Percentiles rank a stretch among this genome's conserved stretches.
Evolutionary conservation across 306 rosid genomes (phyloP).

Genomic region (Malus asiatica): DNA sequence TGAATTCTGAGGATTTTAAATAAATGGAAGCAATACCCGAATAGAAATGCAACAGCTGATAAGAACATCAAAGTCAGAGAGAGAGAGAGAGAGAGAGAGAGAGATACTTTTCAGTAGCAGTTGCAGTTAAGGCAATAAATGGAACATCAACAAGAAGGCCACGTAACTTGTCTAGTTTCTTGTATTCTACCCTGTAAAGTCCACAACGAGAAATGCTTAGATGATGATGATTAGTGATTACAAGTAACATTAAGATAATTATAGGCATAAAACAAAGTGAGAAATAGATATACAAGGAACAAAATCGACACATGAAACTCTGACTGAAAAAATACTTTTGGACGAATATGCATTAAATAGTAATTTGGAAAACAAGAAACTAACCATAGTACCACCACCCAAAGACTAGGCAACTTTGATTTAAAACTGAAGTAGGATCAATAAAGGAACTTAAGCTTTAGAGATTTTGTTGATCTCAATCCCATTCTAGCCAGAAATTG

Average conservation of each 20-base stretch:
- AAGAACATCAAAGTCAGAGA: background rate
- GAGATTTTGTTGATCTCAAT: background rate
- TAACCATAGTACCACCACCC: background rate
- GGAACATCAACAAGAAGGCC: conserved; percentile 64
- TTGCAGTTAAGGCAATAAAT: conserved; percentile 83
- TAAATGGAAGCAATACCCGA: background rate
- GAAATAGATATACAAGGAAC: background rate
- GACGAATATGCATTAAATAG: background rate
- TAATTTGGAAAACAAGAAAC: background rate
- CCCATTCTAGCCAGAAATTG: background rate
- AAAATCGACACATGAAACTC: background rate
- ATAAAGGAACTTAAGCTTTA: background rate
- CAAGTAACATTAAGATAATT: background rate
- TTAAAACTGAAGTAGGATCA: background rate
- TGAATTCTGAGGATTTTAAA: background rate
- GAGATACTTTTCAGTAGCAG: conserved; percentile 80
- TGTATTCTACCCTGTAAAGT: conserved; percentile 62
- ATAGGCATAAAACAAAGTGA: background rate
- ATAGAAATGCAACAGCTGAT: background rate
- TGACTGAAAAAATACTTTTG: background rate
- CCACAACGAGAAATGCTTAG: conserved; percentile 5
- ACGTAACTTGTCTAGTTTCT: conserved; percentile 67
- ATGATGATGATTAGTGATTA: background rate
- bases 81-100: conserved; percentile 20
- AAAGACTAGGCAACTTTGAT: background rate